Evolutionary conservation across 352 stramenopile species (phyloP).

Genomic region (Pythium aquatile): DNA sequence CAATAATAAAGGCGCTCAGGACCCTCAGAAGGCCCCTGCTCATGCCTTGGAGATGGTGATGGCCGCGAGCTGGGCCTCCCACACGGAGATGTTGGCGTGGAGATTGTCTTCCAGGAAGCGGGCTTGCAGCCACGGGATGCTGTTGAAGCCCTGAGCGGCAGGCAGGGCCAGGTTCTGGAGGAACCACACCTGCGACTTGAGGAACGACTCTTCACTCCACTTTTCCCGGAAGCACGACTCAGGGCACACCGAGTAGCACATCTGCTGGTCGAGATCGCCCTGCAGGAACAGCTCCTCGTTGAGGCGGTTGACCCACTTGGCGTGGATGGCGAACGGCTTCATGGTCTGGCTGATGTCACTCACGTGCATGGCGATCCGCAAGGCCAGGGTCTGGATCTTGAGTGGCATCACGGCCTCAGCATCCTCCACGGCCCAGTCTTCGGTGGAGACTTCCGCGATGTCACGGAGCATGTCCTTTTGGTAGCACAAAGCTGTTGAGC

Average conservation of each 20-base stretch:
- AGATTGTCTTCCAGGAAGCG: constrained; percentile 52
- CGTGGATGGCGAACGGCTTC: constrained; percentile 74
- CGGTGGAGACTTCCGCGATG: constrained; percentile 34
- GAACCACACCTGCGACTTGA: constrained; percentile 60
- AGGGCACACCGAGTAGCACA: constrained; percentile 40
- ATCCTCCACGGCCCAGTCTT: constrained; percentile 41
- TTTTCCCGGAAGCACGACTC: constrained; percentile 52
- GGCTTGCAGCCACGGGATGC: constrained; percentile 61
- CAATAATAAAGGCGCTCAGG: neutral
- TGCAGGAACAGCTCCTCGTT: constrained; percentile 73
- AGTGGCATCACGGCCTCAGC: constrained; percentile 36
- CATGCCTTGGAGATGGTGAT: neutral
- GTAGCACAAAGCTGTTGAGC: constrained; percentile 75
- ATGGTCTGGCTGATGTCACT: constrained; percentile 84
- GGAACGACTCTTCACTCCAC: constrained; percentile 50
- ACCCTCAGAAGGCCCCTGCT: neutral
- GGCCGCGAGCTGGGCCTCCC: constrained; percentile 35
- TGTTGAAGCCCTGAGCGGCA: constrained; percentile 52
- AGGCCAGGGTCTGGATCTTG: constrained; percentile 44
- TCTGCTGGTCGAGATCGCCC: constrained; percentile 55
- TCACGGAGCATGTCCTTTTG: constrained; percentile 70
- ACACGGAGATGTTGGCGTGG: constrained; percentile 57
- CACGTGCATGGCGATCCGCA: constrained; percentile 76
- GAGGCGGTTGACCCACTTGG: constrained; percentile 73
- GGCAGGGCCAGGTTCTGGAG: constrained; percentile 54